Base-by-base conservation (phyloP, 805 yeast species). In the Yarrowia phangngaensis region DNA sequence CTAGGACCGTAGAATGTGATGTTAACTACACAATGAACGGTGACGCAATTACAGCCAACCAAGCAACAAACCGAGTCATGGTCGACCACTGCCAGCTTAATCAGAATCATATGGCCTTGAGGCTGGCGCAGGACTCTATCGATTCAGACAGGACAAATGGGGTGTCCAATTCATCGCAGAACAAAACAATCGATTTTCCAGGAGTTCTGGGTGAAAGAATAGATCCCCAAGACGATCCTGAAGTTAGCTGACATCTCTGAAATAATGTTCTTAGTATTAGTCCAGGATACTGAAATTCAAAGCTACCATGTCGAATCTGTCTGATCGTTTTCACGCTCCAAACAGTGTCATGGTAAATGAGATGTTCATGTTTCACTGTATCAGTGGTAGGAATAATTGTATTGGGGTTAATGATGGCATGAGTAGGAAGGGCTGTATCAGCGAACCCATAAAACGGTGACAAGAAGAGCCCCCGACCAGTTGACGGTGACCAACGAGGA, bases 51-150 rank as follows among this genome's bases (percentile, higher is more conserved):
- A n/a, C 96, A 61, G 84, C 84, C 66, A 88, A 76, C 97, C 97
- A 90, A 0, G 95, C 79, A 4, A 85, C 95, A 71, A 90, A 90
- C 53, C 79, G 75, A 0, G 84, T 70, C 48, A 88, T 58, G 0
- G 89, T 80, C 60, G 85, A 1, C 97, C 97, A 55, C 88, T 78
- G 1, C 94, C 76, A 48, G 86, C 74, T 1, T 85, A 15, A 85
- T 82, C 29, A 90, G 61, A 54, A 90, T 84, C 70, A 85, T 64
- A 63, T 90, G 97, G 0, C 97, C 97, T 58, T 89, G 97, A 0
- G 82, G 80, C 58, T 87, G 95, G 47, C 80, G 73, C 40, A 90
- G 62, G 0, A 86, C 90, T 51, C 97, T 67, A 58, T 89, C 95
- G 38, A 89, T 78, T 52, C 82, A 60, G 79, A 81, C 6, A 88